These are phyloP conservation scores for Aspergillus incahuasiensis DNA, from an alignment of 495 filamentous ascomycete genomes.

Conservation along the genomic window DNA sequence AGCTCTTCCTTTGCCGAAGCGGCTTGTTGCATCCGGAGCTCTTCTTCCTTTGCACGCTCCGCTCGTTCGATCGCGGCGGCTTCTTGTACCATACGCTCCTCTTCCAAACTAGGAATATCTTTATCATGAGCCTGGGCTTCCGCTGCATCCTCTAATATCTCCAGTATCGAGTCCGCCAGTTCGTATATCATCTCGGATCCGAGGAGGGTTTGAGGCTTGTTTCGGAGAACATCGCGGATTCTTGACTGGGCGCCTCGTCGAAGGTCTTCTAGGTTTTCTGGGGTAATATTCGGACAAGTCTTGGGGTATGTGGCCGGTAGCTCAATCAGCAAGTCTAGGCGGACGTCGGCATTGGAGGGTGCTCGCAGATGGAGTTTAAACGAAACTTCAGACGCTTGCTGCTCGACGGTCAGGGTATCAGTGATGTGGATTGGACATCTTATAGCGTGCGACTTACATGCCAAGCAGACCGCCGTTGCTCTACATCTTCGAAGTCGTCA, in stretches of 20 bases:
- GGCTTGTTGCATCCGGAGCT: slow-evolving; percentile 50
- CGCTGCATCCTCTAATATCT: slow-evolving; percentile 83
- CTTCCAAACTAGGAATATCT: slow-evolving; percentile 80
- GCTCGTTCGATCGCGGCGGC: slow-evolving; percentile 51
- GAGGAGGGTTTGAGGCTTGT: slow-evolving; percentile 65
- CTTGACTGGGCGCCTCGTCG: slow-evolving; percentile 60
- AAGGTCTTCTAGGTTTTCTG: slow-evolving; percentile 60
- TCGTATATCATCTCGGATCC: slow-evolving; percentile 89
- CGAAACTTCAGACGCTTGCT: slow-evolving; percentile 70
- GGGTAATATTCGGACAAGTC: slow-evolving; percentile 65
- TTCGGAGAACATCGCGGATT: slow-evolving; percentile 64
- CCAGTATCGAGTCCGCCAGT: slow-evolving; percentile 74
- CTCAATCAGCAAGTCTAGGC: slow-evolving; percentile 61
- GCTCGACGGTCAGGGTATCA: slow-evolving; percentile 6
- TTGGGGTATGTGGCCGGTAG: slow-evolving; percentile 93
- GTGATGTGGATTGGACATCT: neutral
- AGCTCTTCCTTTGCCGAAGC: slow-evolving; percentile 67
- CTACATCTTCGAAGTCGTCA: slow-evolving; percentile 79
- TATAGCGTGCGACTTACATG: slow-evolving; percentile 51
- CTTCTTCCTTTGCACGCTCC: slow-evolving; percentile 49
- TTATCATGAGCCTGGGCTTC: slow-evolving; percentile 64
- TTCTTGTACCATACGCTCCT: slow-evolving; percentile 73
- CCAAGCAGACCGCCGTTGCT: slow-evolving; percentile 73
- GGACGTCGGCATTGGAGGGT: slow-evolving; percentile 60
- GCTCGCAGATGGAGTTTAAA: slow-evolving; percentile 78